A percentile compares a stretch with the other conserved stretches of the same genome.
phyloP scores from a whole-genome alignment of 306 rosid genomes.

The Bauhinia variegata region DNA sequence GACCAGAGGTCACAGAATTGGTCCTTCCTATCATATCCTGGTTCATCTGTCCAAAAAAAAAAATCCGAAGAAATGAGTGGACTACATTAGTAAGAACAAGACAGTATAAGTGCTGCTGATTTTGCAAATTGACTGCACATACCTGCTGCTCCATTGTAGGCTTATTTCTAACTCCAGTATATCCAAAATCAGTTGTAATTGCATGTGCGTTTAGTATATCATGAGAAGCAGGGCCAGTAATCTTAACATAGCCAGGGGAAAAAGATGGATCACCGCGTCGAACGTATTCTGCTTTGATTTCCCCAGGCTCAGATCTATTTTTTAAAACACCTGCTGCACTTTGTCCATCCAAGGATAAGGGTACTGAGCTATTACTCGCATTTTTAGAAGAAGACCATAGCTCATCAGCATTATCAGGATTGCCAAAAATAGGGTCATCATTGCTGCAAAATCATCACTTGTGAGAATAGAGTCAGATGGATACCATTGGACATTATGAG shows the following conservation, averaged over 20 bases:
- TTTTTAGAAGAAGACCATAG: slow-evolving; percentile 76
- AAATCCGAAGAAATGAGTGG: slow-evolving; percentile 20
- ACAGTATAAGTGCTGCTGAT: slow-evolving; percentile 3
- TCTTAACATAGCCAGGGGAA: slow-evolving; percentile 45
- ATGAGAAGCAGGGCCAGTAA: slow-evolving; percentile 43
- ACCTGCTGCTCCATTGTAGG: slow-evolving; percentile 57
- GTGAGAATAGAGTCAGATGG: slow-evolving; percentile 67
- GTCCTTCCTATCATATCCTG: slow-evolving; percentile 39
- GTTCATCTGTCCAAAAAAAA: slow-evolving; percentile 40
- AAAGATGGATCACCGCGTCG: slow-evolving; percentile 49
- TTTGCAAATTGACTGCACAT: slow-evolving; percentile 36
- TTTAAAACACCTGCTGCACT: slow-evolving; percentile 42
- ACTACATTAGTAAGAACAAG: slow-evolving; percentile 8
- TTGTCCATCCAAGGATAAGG: slow-evolving; percentile 44
- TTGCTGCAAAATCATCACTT: slow-evolving; percentile 85
- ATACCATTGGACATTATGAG: slow-evolving; percentile 29
- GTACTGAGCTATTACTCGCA: slow-evolving; percentile 46
- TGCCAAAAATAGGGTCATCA: slow-evolving; percentile 76
- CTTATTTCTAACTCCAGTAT: slow-evolving; percentile 50
- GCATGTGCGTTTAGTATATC: slow-evolving; percentile 47
- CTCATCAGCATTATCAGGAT: slow-evolving; percentile 65
- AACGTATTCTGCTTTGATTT: slow-evolving; percentile 56
- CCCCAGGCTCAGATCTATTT: slow-evolving; percentile 47
- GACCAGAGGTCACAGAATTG: slow-evolving; percentile 36
- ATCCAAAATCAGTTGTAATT: slow-evolving; percentile 45